These are phyloP conservation scores for Aspergillus sp. DNA, from an alignment of 2,329 filamentous ascomycete genomes.

Conservation along the genomic window DNA sequence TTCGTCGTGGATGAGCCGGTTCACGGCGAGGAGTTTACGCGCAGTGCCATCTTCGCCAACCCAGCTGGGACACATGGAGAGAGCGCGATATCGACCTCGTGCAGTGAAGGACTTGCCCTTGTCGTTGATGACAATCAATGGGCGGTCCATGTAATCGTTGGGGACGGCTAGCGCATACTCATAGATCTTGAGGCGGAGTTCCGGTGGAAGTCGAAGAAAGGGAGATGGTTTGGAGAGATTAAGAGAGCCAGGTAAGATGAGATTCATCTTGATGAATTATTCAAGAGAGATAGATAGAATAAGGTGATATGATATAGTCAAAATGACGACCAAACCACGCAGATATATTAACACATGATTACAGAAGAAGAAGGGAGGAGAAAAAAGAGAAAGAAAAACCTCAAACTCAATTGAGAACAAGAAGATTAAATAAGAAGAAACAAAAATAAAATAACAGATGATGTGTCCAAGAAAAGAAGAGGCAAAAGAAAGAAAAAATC, in stretches of 20 bases:
- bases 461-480: too few relatives aligned
- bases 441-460: too few relatives aligned
- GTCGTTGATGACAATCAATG: slow-evolving; percentile 30
- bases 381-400: too few relatives aligned
- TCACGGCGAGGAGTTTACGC: slow-evolving; percentile 24
- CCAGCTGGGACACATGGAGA: slow-evolving; percentile 31
- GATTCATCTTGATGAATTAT: neutral
- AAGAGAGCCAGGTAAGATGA: slow-evolving; percentile 1
- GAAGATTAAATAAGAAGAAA: too few relatives aligned
- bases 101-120: slow-evolving; percentile 27
- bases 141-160: slow-evolving; percentile 27
- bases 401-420: too few relatives aligned
- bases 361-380: too few relatives aligned
- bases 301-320: too few relatives aligned
- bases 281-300: too few relatives aligned
- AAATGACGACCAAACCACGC: too few relatives aligned
- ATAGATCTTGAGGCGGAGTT: slow-evolving; percentile 31
- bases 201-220: slow-evolving; percentile 23
- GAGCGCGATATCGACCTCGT: slow-evolving; percentile 23
- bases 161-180: slow-evolving; percentile 25
- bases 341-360: too few relatives aligned
- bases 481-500: too few relatives aligned
- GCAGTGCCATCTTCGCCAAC: slow-evolving; percentile 26
- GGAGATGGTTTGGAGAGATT: slow-evolving; percentile 5
- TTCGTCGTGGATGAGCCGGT: slow-evolving; percentile 31